phyloP scores from a whole-genome alignment of 2,329 filamentous ascomycete genomes.

The Coniella lustricola region DNA sequence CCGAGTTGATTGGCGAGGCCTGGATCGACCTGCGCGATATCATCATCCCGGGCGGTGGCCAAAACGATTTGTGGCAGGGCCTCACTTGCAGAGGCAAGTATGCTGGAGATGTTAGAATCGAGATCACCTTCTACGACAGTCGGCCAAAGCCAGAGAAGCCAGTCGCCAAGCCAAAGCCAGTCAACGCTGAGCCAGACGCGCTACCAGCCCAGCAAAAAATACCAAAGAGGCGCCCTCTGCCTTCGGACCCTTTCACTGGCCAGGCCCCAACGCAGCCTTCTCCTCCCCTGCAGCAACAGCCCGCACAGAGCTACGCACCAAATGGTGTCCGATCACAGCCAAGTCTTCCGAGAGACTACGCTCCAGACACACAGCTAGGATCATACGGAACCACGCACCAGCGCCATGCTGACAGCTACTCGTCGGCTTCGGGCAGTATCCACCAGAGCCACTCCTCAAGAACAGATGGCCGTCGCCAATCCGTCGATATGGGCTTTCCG shows the following conservation, averaged over 20 bases:
- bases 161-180: constrained; percentile 45
- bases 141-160: constrained; percentile 73
- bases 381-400: constrained; percentile 34
- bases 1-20: constrained; percentile 89
- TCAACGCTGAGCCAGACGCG: constrained; percentile 28
- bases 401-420: constrained; percentile 33
- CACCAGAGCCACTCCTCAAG: constrained; percentile 18
- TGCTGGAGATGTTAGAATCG: constrained; percentile 87
- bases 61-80: constrained; percentile 87
- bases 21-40: constrained; percentile 81
- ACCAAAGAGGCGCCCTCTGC: constrained; percentile 78
- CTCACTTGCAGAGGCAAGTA: constrained; percentile 89
- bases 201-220: constrained; percentile 45
- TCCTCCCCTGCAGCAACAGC: constrained; percentile 18
- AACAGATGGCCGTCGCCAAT: constrained; percentile 2
- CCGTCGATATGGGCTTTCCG: constrained; percentile 28
- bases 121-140: constrained; percentile 93
- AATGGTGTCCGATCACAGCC: constrained; percentile 15
- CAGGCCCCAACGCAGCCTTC: constrained; percentile 37
- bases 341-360: constrained; percentile 16
- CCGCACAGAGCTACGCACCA: constrained; percentile 20
- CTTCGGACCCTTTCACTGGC: constrained; percentile 64
- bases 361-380: constrained; percentile 17
- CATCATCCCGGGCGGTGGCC: constrained; percentile 79
- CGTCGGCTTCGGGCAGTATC: constrained; percentile 24